Conservation (phyloP, 2,329 filamentous ascomycete genomes). For the Pseudocercospora fuligena region DNA sequence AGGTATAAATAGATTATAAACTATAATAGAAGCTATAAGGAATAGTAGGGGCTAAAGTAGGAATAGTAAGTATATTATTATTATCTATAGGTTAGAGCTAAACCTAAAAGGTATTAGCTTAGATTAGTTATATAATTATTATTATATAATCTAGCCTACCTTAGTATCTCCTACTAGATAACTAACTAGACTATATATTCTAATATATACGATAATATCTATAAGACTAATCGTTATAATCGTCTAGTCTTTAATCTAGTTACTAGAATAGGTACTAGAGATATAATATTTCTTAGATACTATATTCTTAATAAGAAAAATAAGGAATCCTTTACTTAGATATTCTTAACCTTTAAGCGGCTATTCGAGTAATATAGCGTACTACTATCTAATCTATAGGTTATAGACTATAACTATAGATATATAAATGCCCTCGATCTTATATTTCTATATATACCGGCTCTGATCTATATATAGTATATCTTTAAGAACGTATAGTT, state of each 20-base stretch:
- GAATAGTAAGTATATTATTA: no score
- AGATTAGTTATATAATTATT: no score
- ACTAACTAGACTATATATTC: no score
- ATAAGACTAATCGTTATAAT: slow-evolving; percentile 4
- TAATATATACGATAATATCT: slow-evolving; percentile 5
- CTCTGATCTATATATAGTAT: neutral
- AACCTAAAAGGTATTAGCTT: no score
- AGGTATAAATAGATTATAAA: no score
- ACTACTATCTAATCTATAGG: neutral
- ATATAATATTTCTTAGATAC: neutral
- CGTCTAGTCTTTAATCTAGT: neutral
- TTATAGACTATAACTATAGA: neutral
- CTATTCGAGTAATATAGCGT: neutral
- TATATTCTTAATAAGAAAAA: neutral
- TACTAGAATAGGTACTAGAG: neutral
- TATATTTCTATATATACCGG: neutral
- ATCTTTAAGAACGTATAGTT: slow-evolving; percentile 4
- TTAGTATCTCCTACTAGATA: no score
- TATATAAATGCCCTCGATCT: neutral
- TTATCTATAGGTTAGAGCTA: no score
- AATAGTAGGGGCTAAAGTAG: no score
- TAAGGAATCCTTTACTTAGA: neutral
- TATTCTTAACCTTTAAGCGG: neutral
- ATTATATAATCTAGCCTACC: no score
- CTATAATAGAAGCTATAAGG: no score